Conservation (phyloP, 768 basidiomycete species). For the Lactarius psammicola region DNA sequence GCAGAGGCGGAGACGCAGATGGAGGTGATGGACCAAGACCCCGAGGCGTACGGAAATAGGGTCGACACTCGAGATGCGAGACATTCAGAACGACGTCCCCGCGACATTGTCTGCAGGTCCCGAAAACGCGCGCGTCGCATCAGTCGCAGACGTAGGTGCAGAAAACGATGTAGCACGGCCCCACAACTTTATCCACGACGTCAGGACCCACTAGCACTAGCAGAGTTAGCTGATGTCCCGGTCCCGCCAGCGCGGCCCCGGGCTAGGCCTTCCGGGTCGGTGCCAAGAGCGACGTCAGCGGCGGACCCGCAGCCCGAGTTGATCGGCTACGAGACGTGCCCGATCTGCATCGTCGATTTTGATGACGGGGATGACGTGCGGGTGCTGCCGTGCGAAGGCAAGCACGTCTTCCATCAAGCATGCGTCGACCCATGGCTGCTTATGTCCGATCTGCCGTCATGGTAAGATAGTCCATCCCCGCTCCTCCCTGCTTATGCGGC, state of each 20-base stretch:
- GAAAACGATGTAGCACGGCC: background rate
- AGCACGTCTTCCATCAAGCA: slow-evolving; percentile 83
- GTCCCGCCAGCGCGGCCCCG: slow-evolving; percentile 23
- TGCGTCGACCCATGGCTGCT: slow-evolving; percentile 95
- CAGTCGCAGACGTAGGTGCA: background rate
- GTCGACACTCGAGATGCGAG: background rate
- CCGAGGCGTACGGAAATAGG: slow-evolving; percentile 11
- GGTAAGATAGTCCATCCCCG: slow-evolving; percentile 46
- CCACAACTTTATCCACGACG: background rate
- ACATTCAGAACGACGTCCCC: background rate
- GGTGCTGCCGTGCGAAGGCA: slow-evolving; percentile 86
- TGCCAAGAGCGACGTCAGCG: slow-evolving; percentile 32
- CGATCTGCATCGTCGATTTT: slow-evolving; percentile 93
- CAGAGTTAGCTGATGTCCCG: no score
- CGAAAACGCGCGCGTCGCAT: background rate
- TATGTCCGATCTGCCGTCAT: slow-evolving; percentile 90
- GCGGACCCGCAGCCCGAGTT: slow-evolving; percentile 54
- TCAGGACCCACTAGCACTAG: no score
- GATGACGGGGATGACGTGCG: slow-evolving; percentile 91
- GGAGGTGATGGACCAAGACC: slow-evolving; percentile 31
- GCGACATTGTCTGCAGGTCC: no score
- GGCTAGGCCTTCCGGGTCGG: slow-evolving; percentile 24
- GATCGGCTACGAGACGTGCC: slow-evolving; percentile 84
- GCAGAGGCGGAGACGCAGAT: slow-evolving; percentile 11
- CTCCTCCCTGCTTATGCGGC: background rate